Conservation (phyloP, 805 yeast species). For the Brettanomyces anomalus region DNA sequence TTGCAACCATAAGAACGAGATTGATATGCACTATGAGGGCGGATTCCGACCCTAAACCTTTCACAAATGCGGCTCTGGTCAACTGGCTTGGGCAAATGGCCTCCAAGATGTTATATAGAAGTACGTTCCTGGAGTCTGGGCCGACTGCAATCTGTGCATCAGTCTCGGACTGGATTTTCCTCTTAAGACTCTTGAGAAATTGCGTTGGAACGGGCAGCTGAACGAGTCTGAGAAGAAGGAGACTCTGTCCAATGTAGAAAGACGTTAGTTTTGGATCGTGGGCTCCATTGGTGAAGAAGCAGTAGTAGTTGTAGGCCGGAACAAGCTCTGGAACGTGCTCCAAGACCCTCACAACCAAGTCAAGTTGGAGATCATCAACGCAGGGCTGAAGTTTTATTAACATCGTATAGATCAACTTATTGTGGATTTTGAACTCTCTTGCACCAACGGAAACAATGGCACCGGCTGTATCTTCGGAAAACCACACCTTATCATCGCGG, state of each 20-base stretch:
- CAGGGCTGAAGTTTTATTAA: constrained; percentile 68
- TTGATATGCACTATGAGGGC: constrained; percentile 54
- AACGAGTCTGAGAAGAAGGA: constrained; percentile 52
- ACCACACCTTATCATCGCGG: constrained; percentile 45
- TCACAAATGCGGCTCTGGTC: constrained; percentile 46
- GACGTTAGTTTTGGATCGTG: constrained; percentile 75
- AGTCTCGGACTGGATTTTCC: not conserved
- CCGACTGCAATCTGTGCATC: constrained; percentile 2
- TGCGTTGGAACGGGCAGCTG: constrained; percentile 43
- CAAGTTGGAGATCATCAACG: constrained; percentile 60
- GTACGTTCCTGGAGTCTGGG: not conserved
- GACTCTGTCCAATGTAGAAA: constrained; percentile 73
- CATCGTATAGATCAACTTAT: constrained; percentile 56
- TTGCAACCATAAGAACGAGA: constrained; percentile 46
- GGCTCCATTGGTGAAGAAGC: constrained; percentile 51
- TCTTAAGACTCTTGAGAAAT: constrained; percentile 9
- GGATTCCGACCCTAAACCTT: constrained; percentile 43
- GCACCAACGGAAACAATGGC: constrained; percentile 39
- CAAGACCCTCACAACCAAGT: constrained; percentile 43
- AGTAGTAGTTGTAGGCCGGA: constrained; percentile 56
- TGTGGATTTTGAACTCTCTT: constrained; percentile 49
- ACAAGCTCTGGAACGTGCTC: constrained; percentile 56
- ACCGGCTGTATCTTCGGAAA: constrained; percentile 27
- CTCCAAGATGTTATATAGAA: constrained; percentile 34
- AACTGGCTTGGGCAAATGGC: constrained; percentile 57